phyloP scores from a whole-genome alignment of 345 rosid genomes.

The Excoecaria agallocha region DNA sequence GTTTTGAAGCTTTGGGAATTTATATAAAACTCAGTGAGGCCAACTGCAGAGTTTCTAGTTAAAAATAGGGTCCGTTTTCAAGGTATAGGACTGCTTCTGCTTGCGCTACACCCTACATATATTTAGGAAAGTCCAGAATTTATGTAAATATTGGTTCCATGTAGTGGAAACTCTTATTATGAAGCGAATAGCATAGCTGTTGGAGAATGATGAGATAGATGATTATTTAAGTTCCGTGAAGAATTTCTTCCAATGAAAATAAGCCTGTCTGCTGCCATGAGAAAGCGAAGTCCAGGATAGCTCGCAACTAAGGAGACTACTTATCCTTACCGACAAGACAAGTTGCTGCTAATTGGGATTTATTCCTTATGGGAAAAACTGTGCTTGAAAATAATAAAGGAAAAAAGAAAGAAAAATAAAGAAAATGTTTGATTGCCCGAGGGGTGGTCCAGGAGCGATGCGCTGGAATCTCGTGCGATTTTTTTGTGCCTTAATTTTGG shows the following conservation, averaged over 20 bases:
- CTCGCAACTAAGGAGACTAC: constrained; percentile 17
- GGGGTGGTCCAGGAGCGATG: constrained; percentile 38
- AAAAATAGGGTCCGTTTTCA: neutral
- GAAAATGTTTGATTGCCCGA: constrained; percentile 31
- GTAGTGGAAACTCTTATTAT: constrained; percentile 9
- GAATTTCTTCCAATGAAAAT: constrained; percentile 23
- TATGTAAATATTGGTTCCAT: constrained; percentile 6
- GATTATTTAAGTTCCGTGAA: constrained; percentile 25
- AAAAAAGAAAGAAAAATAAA: constrained; percentile 16
- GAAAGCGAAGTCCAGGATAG: constrained; percentile 23
- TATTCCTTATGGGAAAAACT: constrained; percentile 26
- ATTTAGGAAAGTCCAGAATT: constrained; percentile 6
- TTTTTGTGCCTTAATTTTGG: constrained; percentile 34
- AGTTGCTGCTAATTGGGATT: constrained; percentile 40
- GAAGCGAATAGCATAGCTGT: constrained; percentile 3
- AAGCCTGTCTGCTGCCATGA: constrained; percentile 15
- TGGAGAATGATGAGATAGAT: constrained; percentile 15
- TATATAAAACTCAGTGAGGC: neutral
- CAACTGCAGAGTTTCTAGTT: neutral
- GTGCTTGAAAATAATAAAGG: neutral
- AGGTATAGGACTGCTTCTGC: constrained; percentile 9
- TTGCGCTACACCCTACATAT: constrained; percentile 2
- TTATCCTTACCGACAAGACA: constrained; percentile 33
- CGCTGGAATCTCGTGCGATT: constrained; percentile 43
- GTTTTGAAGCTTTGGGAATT: constrained; percentile 5